These are phyloP conservation scores for Acanthamoeba royreba DNA, from an alignment of 208 protist genomes.

Conservation along the genomic window DNA sequence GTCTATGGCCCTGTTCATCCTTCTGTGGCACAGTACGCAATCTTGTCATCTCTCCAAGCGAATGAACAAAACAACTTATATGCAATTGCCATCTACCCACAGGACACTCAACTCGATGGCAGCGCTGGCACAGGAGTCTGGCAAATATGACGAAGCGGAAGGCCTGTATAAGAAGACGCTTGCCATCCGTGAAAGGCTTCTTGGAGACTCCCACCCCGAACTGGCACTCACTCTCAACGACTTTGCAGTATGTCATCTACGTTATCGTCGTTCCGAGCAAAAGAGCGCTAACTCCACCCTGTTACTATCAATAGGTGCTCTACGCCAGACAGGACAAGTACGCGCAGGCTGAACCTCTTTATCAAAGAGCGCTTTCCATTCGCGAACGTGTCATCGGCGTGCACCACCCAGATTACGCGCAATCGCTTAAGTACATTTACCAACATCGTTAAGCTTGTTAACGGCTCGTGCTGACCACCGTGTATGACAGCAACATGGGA, in stretches of 20 bases:
- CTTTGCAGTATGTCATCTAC: neutral
- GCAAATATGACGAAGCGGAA: slow-evolving; percentile 30
- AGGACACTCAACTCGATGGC: slow-evolving; percentile 17
- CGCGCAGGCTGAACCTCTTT: neutral
- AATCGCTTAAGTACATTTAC: neutral
- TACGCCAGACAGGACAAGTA: neutral
- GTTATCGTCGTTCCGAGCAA: neutral
- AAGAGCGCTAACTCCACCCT: neutral
- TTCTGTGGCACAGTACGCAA: neutral
- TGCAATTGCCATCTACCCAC: neutral
- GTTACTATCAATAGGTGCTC: neutral
- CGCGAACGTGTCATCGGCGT: neutral
- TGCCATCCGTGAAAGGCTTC: neutral
- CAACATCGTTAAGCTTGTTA: neutral
- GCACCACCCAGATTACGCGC: neutral
- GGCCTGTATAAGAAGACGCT: neutral
- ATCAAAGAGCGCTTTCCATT: neutral
- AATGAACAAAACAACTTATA: neutral
- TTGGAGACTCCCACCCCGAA: neutral
- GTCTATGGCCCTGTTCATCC: slow-evolving; percentile 40
- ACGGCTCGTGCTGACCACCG: neutral
- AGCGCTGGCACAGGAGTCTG: neutral
- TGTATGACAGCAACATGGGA: neutral
- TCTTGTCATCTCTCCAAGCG: neutral
- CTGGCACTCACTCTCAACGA: slow-evolving; percentile 30